These are phyloP conservation scores for Cucumis cinereus DNA, from an alignment of 306 rosid species.

Conservation along the genomic window DNA sequence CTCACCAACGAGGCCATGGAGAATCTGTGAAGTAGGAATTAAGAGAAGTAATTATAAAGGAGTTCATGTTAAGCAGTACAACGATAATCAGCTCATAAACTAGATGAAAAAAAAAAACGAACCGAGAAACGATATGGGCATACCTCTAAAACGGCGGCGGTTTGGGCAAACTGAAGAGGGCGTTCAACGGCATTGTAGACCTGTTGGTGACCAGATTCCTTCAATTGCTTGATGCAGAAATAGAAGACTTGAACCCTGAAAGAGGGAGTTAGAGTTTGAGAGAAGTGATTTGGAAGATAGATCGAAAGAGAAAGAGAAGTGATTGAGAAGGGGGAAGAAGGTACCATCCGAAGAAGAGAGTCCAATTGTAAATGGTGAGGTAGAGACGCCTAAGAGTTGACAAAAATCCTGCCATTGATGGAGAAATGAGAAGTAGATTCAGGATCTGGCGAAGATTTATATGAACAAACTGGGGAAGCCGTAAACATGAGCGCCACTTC, in stretches of 20 bases:
- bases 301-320: neutral
- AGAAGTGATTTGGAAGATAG: neutral
- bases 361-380: slow-evolving; percentile 65
- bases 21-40: slow-evolving; percentile 34
- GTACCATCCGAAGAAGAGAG: slow-evolving; percentile 72
- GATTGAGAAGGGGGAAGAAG: neutral
- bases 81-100: neutral
- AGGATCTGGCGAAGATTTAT: neutral
- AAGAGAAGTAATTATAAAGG: neutral
- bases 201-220: slow-evolving; percentile 44
- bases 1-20: slow-evolving; percentile 87
- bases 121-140: neutral
- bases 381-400: slow-evolving; percentile 44
- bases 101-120: neutral
- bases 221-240: slow-evolving; percentile 38
- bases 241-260: slow-evolving; percentile 56
- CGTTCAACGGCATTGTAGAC: slow-evolving; percentile 68
- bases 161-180: slow-evolving; percentile 58
- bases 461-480: neutral
- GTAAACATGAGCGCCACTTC: too few relatives aligned
- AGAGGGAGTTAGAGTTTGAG: neutral
- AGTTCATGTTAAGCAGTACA: neutral
- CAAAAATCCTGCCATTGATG: slow-evolving; percentile 43
- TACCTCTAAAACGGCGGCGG: slow-evolving; percentile 78
- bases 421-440: neutral